Evolutionary conservation across 495 filamentous ascomycete genomes (phyloP).

Genomic region (Xylaria nigripes): DNA sequence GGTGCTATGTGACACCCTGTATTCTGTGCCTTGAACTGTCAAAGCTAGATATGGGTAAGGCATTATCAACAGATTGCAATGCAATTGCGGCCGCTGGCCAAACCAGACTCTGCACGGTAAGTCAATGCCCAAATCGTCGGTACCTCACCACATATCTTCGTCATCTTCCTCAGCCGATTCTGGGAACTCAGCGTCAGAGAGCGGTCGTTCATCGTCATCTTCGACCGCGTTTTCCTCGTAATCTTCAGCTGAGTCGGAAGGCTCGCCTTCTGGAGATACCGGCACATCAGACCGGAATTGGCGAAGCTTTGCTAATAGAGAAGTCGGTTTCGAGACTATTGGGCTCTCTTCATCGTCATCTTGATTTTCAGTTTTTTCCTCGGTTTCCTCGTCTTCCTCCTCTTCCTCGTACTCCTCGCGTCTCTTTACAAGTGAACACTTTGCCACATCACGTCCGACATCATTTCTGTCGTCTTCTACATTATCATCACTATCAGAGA

Average conservation of each 20-base stretch:
- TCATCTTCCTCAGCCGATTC: slow-evolving; percentile 17
- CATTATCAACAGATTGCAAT: too few relatives aligned
- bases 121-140: too few relatives aligned
- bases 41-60: too few relatives aligned
- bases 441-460: not conserved
- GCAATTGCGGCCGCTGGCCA: too few relatives aligned
- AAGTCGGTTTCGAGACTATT: slow-evolving; percentile 9
- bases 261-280: slow-evolving; percentile 10
- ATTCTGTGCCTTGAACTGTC: too few relatives aligned
- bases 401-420: slow-evolving; percentile 9
- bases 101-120: too few relatives aligned
- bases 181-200: slow-evolving; percentile 2
- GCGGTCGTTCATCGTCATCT: slow-evolving; percentile 16
- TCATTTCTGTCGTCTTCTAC: not conserved
- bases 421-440: not conserved
- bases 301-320: slow-evolving; percentile 16
- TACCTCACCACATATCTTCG: slow-evolving; percentile 3
- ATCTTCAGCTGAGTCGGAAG: slow-evolving; percentile 2
- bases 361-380: not conserved
- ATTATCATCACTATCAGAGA: not conserved
- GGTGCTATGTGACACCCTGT: too few relatives aligned
- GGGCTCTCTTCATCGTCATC: slow-evolving; percentile 3
- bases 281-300: slow-evolving; percentile 21
- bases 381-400: not conserved
- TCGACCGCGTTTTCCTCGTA: slow-evolving; percentile 14